phyloP scores from a whole-genome alignment of 2,329 filamentous ascomycete species.

The Alternaria gansuensis region DNA sequence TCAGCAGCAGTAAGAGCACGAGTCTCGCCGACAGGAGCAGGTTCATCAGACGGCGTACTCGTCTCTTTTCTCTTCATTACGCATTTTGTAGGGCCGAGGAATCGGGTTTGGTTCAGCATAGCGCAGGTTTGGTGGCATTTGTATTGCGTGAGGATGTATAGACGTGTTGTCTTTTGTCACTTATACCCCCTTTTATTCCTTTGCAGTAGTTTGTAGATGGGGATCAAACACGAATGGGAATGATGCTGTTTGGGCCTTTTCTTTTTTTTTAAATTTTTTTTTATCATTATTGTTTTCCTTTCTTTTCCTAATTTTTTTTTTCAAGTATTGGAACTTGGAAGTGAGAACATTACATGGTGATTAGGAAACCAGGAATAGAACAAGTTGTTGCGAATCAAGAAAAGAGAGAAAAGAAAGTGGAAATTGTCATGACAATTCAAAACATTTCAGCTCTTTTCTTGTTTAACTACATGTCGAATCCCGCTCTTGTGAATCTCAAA shows the following conservation, averaged over 20 bases:
- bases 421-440: background rate
- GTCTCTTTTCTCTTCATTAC: slow-evolving; percentile 20
- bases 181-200: slow-evolving; percentile 25
- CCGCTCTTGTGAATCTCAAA: slow-evolving; percentile 70
- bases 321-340: too few relatives aligned
- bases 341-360: too few relatives aligned
- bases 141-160: slow-evolving; percentile 24
- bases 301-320: too few relatives aligned
- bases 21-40: background rate
- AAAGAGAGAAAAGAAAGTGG: background rate
- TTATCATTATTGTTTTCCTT: too few relatives aligned
- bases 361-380: too few relatives aligned
- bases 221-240: background rate
- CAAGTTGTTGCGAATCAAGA: too few relatives aligned
- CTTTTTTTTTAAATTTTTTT: too few relatives aligned
- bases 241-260: background rate
- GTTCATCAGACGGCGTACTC: slow-evolving; percentile 12
- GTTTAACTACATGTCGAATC: slow-evolving; percentile 34
- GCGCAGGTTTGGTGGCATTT: slow-evolving; percentile 25
- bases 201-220: slow-evolving; percentile 10
- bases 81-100: slow-evolving; percentile 17
- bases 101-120: slow-evolving; percentile 23
- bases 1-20: background rate
- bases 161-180: slow-evolving; percentile 23
- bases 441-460: slow-evolving; percentile 7